Evolutionary conservation across 345 rosid species (phyloP), one percentile per base, ranked within the genome.

Genomic region (Melaleuca quinquenervia): DNA sequence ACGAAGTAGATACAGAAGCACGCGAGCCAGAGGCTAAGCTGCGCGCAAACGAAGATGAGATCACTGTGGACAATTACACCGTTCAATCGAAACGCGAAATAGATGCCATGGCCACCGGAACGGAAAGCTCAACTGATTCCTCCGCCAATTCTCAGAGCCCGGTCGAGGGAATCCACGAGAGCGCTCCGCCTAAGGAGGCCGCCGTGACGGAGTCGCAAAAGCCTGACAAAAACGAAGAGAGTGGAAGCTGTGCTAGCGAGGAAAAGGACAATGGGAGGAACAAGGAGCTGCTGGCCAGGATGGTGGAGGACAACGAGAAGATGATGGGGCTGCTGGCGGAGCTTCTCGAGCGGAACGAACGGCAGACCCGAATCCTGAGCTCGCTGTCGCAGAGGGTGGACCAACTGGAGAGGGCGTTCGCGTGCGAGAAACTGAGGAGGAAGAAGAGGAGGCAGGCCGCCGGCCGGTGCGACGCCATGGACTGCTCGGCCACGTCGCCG

Each of bases 241-340:
- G 32, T 4, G 29, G 32, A 29, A 20, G 85, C 11, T 16, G 6
- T 11, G 74, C 44, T 49, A 52, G 52, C 29, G 60, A 50, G 12
- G 75, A 49, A 50, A 78, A 60, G 11, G 86, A 36, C 84, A 13
- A 52, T 10, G 8, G 29, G 62, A 86, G 82, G 88, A 94, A 83
- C 45, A 86, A 84, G 85, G 91, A 90, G 83, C 36, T 91, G 84
- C 9, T 91, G 85, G 89, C 89, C 88, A 93, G 88, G 88, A 91
- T 91, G 90, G 21, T 89, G 86, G 92, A 93, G 90, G 97, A 93
- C n/a, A 94, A 92, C 48, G 94, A 89, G 89, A 91, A 87, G 87
- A 91, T 92, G 90, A 92, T 93, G 93, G 87, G 88, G 8, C 5
- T 93, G 90, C 92, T 93, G 94, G 84, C 85, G 12, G 87, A 88